Evolutionary conservation across 1,284 basidiomycete genomes (phyloP), one percentile per base, ranked within the genome.

Genomic region (Coniferiporia weirii): DNA sequence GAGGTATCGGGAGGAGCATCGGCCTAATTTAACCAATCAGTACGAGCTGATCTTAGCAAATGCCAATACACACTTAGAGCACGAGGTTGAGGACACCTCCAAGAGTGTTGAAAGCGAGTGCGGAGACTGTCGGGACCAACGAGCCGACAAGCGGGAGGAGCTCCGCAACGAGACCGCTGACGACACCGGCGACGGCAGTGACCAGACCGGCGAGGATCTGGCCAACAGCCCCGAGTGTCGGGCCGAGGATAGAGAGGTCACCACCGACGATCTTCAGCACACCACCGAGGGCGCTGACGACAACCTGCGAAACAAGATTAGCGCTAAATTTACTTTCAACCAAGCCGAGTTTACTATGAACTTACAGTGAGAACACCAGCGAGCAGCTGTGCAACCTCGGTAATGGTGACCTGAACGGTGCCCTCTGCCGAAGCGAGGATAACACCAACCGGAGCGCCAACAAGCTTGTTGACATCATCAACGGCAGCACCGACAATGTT

Each of bases 231-330:
- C 51, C 56, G 47, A 77, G 64, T 13, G 71, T 40, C 9, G 60
- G 52, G n/a, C 64, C 48, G 47, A 76, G 60, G 15, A 67, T 66
- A 4, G 63, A 56, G 48, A 70, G 63, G 19, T 66, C 65, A 17
- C 61, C 56, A 47, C 63, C 66, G 43, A 72, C 70, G 22, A 76
- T 58, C 35, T 68, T 66, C 20, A 78, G 66, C 56, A 76, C 69
- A 19, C 67, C 67, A n/a, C 66, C 67, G 55, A 76, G 62, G 19
- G 75, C 75, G n/a, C 49, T 60, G 64, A 78, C 70, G 53, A 78
- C 62, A 27, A 74, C 52, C 67, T 71, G 36, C 4, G 35, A 46
- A 20, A 8, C 13, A 34, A 27, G 17, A 12, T 48, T 49, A 48
- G 46, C 48, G 17, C 27, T 27, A 9, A 40, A 10, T n/a, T 10